These are phyloP conservation scores for Globisporangium cederbergense DNA, from an alignment of 352 stramenopile species.

Conservation along the genomic window DNA sequence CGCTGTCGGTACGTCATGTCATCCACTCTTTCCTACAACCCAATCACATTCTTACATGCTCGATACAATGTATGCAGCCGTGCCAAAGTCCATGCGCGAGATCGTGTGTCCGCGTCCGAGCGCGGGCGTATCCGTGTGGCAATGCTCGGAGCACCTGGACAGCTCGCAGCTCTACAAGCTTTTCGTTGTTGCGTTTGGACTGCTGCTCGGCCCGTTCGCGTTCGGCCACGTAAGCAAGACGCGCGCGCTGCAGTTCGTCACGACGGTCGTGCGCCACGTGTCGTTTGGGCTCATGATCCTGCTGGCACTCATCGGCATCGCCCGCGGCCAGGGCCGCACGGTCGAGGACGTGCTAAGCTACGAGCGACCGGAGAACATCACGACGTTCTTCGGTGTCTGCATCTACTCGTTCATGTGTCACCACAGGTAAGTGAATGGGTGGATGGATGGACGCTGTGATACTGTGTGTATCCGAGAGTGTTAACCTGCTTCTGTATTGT, in stretches of 20 bases:
- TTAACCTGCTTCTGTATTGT: not conserved
- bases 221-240: constrained; percentile 86
- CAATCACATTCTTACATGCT: not conserved
- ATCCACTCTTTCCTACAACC: not conserved
- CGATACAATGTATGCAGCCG: constrained; percentile 36
- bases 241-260: constrained; percentile 68
- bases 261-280: constrained; percentile 77
- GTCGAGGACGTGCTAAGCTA: constrained; percentile 67
- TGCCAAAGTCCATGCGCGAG: constrained; percentile 85
- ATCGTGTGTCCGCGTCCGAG: constrained; percentile 75
- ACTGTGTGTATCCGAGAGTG: not conserved
- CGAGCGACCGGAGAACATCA: constrained; percentile 66
- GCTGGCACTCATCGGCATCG: constrained; percentile 66
- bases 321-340: constrained; percentile 53
- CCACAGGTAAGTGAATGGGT: constrained; percentile 52
- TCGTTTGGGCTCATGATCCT: constrained; percentile 86
- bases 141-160: constrained; percentile 64
- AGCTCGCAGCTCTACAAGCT: constrained; percentile 81
- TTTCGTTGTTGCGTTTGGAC: constrained; percentile 73
- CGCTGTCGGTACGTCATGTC: constrained; percentile 61
- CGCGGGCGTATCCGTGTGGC: constrained; percentile 43
- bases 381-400: constrained; percentile 84
- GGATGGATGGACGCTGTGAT: not conserved
- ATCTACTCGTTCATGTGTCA: constrained; percentile 92
- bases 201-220: constrained; percentile 71